Evolutionary conservation across 352 stramenopile species (phyloP), one percentile per base, ranked within the genome.

Genomic region (Achlya hypogyna): DNA sequence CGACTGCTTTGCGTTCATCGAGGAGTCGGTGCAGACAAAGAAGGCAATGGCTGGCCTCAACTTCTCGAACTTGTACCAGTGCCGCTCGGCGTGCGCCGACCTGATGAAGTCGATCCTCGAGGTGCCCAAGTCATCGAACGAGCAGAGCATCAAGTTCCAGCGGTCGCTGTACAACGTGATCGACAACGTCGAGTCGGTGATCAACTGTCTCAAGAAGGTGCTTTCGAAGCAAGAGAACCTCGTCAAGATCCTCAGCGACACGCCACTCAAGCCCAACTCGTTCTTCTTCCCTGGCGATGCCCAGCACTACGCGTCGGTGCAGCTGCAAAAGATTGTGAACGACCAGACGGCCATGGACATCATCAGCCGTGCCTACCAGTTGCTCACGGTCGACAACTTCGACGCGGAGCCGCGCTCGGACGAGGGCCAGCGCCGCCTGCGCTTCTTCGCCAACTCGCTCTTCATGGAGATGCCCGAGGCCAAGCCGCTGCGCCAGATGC

Each of bases 381-480:
- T 95, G n/a, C 72, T 95, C 40, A 93, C 86, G 0, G 86, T 95
- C 0, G 86, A 95, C 60, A 95, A 95, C 73, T 93, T 95, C 62
- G 86, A 95, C 62, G 86, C 86, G 1, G 86, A 95, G 45, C 86
- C 86, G n/a, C 84, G 86, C 1, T 95, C 86, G 0, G 82, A 91
- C 5, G 86, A 95, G 75, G 86, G 86, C 53, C 84, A 84, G n/a
- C 86, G 86, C 34, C 86, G 86, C 32, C 63, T 95, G 43, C 84
- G 86, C 0, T 95, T 95, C 74, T 95, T 95, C 31, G 82, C 86
- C 5, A 95, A 95, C 71, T 95, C 86, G 5, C 60, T 95, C 9
- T 95, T 95, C 62, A 95, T 95, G 86, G 84, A 95, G 38, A 95
- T 95, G 86, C 86, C 86, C 5, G 84, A 92, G 45, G 86, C 86